Base-by-base conservation (phyloP, 78 protist species). In the Dictyostelium brefeldianum region DNA sequence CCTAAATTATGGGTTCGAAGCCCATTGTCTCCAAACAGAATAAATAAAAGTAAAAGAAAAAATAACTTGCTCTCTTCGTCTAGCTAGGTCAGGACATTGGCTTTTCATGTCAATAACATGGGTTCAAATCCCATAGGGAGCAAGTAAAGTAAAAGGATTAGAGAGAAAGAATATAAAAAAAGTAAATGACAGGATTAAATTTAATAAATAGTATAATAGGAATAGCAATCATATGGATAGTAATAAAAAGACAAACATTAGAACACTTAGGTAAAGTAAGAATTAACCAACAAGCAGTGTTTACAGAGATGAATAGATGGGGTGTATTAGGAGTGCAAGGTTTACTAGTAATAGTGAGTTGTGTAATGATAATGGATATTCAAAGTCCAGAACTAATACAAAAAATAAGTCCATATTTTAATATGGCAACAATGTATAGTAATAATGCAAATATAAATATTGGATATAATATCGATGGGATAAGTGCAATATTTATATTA, bases 21-120 rank as follows among this genome's bases (percentile, higher is more conserved):
- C 78, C 78, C 78, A 25, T 36, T 27, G 36, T 69, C 78, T 69
- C 78, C 78, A 69, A 10, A 54, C 14, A 54, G 43, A 2, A 3
- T 36, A 36, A 36, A 36, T 36, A 36, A 36, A 36, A 36, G 43
- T 3, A 36, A 36, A 36, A 36, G 2, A 36, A 36, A 2, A 36
- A 36, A n/a, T n/a, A n/a, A 2, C 43, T 36, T 54, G 71, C 78
- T 69, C 82, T 57, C 47, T 78, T 78, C 82, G 82, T 78, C 82
- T 78, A 78, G 82, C 47, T 54, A 36, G 82, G 82, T 78, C n/a
- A 78, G 82, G 82, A 78, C 82, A 47, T 57, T 78, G 82, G 74
- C 69, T 57, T 57, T 78, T 78, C 82, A 78, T 57, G 69, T 54
- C 82, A 78, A 18, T 11, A 78, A 78, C 82, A 78, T 57, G 82